Base-by-base conservation (phyloP, 495 filamentous ascomycete genomes). In the Xylaria intraflava region DNA sequence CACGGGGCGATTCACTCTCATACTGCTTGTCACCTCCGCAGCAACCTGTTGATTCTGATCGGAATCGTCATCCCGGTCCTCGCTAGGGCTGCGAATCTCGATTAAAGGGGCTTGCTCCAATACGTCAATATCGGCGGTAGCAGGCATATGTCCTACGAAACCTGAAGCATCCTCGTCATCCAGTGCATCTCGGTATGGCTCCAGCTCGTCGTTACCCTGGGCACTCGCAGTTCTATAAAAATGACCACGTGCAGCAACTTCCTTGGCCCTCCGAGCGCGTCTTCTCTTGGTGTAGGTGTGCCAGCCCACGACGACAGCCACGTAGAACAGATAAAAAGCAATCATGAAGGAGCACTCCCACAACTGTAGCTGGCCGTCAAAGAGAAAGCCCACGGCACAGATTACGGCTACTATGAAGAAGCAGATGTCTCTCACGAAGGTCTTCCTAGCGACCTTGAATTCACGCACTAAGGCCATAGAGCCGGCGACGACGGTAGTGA, bases 271-370 rank as follows among this genome's bases (percentile, higher is more conserved):
- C 50, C 72, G 72, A 44, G 74, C 75, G 53, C 82, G 82, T 50
- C 77, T 68, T 49, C 82, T 76, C 40, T 78, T 77, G 11, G 87
- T 67, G 69, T 85, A 84, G 84, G 90, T 95, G 69, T 99, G 94
- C 92, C 90, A 97, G 0, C 80, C 78, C 12, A 97, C 85, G 16
- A 99, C 94, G 33, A 89, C 79, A 4, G 82, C 64, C 6, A 99
- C 94, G 61, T 99, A 99, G 61, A 93, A 93, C 19, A 85, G 49
- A 65, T 99, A 99, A 56, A 94, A 89, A 19, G 76, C 84, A 40
- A 99, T 89, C 94, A 99, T 99, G 43, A 79, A 70, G 35, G 77
- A 77, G 57, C 89, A 93, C 67, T 99, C 94, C 90, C 89, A 96
- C 9, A 89, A 68, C 49, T 87, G 79, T 47, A 99, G 77, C 53